Evolutionary conservation across 2,329 filamentous ascomycete genomes (phyloP).

Genomic region (Aureobasidium sp.): DNA sequence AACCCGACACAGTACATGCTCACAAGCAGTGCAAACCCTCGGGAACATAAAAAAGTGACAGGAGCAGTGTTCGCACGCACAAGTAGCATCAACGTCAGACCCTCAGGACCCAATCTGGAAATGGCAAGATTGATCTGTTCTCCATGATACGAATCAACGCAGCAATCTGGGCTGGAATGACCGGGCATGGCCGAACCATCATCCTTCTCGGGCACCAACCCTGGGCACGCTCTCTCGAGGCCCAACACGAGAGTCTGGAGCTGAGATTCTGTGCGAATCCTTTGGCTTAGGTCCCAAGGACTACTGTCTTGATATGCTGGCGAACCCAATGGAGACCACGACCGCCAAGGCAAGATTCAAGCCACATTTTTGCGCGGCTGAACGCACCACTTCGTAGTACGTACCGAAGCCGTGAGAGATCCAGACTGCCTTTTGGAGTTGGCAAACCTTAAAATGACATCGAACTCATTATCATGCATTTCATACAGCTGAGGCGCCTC

Average conservation of each 20-base stretch:
- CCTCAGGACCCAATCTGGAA: neutral
- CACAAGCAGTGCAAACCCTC: neutral
- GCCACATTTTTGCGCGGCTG: neutral
- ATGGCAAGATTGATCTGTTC: neutral
- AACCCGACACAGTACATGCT: neutral
- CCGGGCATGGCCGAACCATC: neutral
- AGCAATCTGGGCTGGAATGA: neutral
- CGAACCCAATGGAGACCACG: neutral
- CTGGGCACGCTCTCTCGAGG: neutral
- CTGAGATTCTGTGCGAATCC: neutral
- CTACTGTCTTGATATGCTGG: neutral
- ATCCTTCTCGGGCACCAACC: neutral
- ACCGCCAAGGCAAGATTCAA: neutral
- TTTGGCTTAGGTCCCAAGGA: neutral
- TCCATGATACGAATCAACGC: neutral
- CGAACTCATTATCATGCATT: neutral
- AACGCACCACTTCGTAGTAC: neutral
- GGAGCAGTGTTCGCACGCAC: neutral
- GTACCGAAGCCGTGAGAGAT: neutral
- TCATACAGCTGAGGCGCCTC: neutral
- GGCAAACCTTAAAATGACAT: constrained; percentile 3
- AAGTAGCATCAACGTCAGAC: neutral
- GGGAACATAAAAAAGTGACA: neutral
- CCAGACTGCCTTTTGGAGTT: constrained; percentile 1
- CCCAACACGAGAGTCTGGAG: neutral